Evolutionary conservation across 23 red algal genomes (phyloP).

Genomic region (Gracilariopsis chorda): DNA sequence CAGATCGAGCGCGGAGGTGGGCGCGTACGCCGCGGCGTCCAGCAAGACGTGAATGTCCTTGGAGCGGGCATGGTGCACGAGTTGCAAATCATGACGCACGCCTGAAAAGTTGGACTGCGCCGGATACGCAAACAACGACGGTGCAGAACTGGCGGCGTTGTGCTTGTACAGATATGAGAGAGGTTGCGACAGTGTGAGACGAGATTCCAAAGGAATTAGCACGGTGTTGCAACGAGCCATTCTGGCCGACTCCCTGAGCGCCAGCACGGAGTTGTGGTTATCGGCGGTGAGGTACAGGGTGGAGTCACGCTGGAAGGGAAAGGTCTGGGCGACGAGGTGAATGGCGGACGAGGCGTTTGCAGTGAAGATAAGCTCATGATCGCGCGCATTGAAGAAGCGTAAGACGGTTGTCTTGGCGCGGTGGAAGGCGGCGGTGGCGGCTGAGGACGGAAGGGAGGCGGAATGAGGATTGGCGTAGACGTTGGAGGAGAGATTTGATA

Average conservation of each 20-base stretch:
- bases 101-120: constrained; percentile 77
- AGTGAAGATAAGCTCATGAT: constrained; percentile 60
- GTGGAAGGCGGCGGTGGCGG: constrained; percentile 14
- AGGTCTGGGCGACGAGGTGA: constrained; percentile 49
- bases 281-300: constrained; percentile 10
- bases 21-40: constrained; percentile 43
- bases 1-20: constrained; percentile 48
- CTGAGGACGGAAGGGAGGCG: not conserved
- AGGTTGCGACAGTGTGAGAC: not conserved
- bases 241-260: constrained; percentile 12
- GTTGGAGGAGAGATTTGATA: not conserved
- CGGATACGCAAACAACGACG: constrained; percentile 53
- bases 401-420: constrained; percentile 10
- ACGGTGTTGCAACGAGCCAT: not conserved
- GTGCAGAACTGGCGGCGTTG: not conserved
- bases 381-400: constrained; percentile 46
- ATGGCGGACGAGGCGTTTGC: constrained; percentile 58
- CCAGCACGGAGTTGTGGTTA: constrained; percentile 65
- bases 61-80: not conserved
- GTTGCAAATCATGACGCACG: constrained; percentile 18
- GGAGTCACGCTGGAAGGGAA: constrained; percentile 17
- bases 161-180: not conserved
- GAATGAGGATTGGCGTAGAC: constrained; percentile 52
- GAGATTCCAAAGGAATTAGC: not conserved
- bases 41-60: constrained; percentile 15